Evolutionary conservation across 345 rosid genomes (phyloP), one percentile per base, ranked within the genome.

Genomic region (Hypericum androsaemum): DNA sequence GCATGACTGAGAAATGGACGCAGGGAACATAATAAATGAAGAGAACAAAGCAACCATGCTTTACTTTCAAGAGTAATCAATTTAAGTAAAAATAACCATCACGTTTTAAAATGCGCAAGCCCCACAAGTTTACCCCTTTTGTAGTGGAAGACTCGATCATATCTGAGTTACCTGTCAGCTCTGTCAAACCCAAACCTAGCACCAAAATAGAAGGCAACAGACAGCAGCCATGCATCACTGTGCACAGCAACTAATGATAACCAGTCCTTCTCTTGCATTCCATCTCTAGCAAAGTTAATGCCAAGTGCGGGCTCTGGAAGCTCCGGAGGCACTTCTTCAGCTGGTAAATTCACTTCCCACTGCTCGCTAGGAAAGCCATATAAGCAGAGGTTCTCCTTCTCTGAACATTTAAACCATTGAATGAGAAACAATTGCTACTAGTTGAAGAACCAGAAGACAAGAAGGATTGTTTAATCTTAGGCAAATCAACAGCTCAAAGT

Each of bases 251-350:
- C 86, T 45, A 83, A 73, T 55, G 94, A 74, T 53, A 87, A 55
- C 96, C 96, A 87, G 50, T 84, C 94, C 68, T 78, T 84, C 65
- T 73, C 83, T 63, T 61, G 75, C 88, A 84, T 81, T 28, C 89
- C 96, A 62, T 87, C 94, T 69, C 94, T 74, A 6, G 94, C 85
- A 60, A 87, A 81, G 74, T 87, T 87, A 59, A 87, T 87, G 54
- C 96, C 96, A 36, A 87, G 72, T 9, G 85, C 89, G 59, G 96
- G 96, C 65, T 87, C 96, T 3, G 96, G 96, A 39, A 87, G 80
- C 80, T 87, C 96, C 0, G 95, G 89, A 50, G 94, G 96, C 41
- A 87, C 89, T 70, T 87, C 94, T 65, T 83, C 92, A 70, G 83
- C 89, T 45, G 96, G 96, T 60, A 84, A 76, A 72, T 70, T 78